phyloP scores from a whole-genome alignment of 768 basidiomycete species.

The Goffeauzyma gilvescens region DNA sequence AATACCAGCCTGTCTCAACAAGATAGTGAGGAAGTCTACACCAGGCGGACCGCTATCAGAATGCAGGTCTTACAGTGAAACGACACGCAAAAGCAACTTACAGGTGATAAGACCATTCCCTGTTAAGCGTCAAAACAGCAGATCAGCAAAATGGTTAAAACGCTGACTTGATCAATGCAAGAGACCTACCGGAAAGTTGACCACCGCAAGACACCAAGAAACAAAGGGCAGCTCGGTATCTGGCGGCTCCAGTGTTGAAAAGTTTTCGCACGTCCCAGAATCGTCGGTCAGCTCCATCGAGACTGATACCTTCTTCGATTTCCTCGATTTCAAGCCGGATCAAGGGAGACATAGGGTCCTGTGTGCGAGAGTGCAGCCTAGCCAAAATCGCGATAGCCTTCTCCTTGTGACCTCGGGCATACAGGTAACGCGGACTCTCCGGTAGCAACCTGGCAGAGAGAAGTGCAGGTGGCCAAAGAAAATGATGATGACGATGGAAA shows the following conservation, averaged over 20 bases:
- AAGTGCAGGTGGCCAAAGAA: not conserved
- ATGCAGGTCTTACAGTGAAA: not conserved
- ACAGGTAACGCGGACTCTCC: conserved; percentile 43
- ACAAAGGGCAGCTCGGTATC: conserved; percentile 40
- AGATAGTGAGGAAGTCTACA: conserved; percentile 29
- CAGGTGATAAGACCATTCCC: conserved; percentile 38
- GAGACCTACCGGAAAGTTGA: conserved; percentile 34
- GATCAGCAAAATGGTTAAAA: too few species aligned
- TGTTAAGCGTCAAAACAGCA: too few species aligned
- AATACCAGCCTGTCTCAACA: conserved; percentile 29
- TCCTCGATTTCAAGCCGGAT: conserved; percentile 41
- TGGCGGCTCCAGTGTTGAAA: conserved; percentile 37
- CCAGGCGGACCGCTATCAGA: conserved; percentile 17
- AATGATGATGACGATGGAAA: not conserved
- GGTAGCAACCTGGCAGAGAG: conserved; percentile 31
- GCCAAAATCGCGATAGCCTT: conserved; percentile 38
- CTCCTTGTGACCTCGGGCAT: conserved; percentile 37
- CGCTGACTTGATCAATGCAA: too few species aligned
- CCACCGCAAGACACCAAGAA: conserved; percentile 39
- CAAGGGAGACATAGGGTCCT: conserved; percentile 38
- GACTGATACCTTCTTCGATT: conserved; percentile 39
- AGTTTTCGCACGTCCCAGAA: conserved; percentile 44
- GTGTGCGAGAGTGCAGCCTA: conserved; percentile 37
- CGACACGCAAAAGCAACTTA: conserved; percentile 5
- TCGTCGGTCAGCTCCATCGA: conserved; percentile 31